Evolutionary conservation across 2,329 filamentous ascomycete species (phyloP).

Genomic region (Gaeumannomyces sp.): DNA sequence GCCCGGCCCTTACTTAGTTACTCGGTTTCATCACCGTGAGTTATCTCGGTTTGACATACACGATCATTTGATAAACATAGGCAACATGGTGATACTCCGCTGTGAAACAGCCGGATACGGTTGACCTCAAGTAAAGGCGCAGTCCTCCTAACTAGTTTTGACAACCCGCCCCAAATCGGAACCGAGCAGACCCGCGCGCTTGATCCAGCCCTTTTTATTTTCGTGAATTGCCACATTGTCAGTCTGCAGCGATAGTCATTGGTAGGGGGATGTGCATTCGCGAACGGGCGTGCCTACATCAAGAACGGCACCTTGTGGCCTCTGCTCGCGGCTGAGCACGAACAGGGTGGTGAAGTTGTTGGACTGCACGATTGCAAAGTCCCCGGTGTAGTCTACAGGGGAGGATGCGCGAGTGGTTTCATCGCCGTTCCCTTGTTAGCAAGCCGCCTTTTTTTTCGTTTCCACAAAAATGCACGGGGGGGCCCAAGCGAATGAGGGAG

Average conservation of each 20-base stretch:
- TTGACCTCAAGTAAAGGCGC: slow-evolving; percentile 3
- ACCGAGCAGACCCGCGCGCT: slow-evolving; percentile 2
- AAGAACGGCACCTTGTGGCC: slow-evolving; percentile 20
- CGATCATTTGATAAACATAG: too few species aligned
- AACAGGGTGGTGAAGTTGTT: slow-evolving; percentile 28
- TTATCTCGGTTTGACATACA: too few species aligned
- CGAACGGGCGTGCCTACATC: slow-evolving; percentile 17
- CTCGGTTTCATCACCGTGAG: not conserved
- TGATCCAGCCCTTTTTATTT: slow-evolving; percentile 1
- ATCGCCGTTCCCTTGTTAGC: not conserved
- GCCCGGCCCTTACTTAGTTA: not conserved
- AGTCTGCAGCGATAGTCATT: too few species aligned
- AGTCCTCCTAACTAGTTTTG: slow-evolving; percentile 5
- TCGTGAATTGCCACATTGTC: not conserved
- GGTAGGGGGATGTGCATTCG: too few species aligned
- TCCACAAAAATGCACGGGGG: not conserved
- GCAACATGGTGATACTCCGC: too few species aligned
- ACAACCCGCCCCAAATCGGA: not conserved
- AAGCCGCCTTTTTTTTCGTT: not conserved
- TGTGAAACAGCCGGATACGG: not conserved
- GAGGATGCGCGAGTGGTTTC: too few species aligned
- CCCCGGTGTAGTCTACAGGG: slow-evolving; percentile 22
- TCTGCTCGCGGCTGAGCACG: slow-evolving; percentile 25
- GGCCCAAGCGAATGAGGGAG: too few species aligned
- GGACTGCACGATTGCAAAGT: slow-evolving; percentile 27